These are phyloP conservation scores for Entomophthora muscae DNA, from an alignment of 371 early-diverging fungal species.

Conservation along the genomic window DNA sequence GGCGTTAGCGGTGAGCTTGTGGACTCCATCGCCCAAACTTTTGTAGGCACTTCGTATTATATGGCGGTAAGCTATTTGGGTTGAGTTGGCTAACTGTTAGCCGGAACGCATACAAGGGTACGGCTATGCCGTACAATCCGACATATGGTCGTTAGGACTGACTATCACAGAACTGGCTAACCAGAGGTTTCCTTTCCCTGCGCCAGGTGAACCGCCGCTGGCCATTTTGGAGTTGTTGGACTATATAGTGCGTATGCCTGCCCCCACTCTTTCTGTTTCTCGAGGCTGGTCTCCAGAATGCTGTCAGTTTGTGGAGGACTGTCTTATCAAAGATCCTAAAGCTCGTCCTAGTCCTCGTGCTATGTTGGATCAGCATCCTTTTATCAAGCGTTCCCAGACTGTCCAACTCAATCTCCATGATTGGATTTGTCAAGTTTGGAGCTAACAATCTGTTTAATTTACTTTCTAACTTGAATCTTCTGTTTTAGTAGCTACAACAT, in stretches of 20 bases:
- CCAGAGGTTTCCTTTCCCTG: slow-evolving; percentile 74
- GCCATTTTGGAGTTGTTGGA: slow-evolving; percentile 81
- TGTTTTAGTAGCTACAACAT: too few relatives aligned
- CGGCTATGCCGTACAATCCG: slow-evolving; percentile 75
- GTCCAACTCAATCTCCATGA: slow-evolving; percentile 7
- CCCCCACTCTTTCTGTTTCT: slow-evolving; percentile 33
- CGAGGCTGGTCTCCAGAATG: slow-evolving; percentile 15
- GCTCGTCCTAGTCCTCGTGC: slow-evolving; percentile 58
- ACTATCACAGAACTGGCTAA: slow-evolving; percentile 85
- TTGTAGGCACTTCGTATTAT: slow-evolving; percentile 88
- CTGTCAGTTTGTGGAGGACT: slow-evolving; percentile 8
- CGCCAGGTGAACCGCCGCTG: slow-evolving; percentile 36
- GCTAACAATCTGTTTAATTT: too few relatives aligned
- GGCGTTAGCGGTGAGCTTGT: slow-evolving; percentile 83
- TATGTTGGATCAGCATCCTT: slow-evolving; percentile 40
- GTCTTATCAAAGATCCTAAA: slow-evolving; percentile 59
- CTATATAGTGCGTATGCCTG: slow-evolving; percentile 75
- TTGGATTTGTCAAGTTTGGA: slow-evolving; percentile 38
- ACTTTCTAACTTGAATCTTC: too few relatives aligned
- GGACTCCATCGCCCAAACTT: slow-evolving; percentile 80
- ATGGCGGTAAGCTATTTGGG: slow-evolving; percentile 52
- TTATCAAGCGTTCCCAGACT: slow-evolving; percentile 21
- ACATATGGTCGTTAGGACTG: slow-evolving; percentile 90
- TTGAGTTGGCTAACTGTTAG: slow-evolving; percentile 16
- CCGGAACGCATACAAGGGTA: slow-evolving; percentile 93